Evolutionary conservation across 352 stramenopile genomes (phyloP).

Genomic region (Phytophthora litchii): DNA sequence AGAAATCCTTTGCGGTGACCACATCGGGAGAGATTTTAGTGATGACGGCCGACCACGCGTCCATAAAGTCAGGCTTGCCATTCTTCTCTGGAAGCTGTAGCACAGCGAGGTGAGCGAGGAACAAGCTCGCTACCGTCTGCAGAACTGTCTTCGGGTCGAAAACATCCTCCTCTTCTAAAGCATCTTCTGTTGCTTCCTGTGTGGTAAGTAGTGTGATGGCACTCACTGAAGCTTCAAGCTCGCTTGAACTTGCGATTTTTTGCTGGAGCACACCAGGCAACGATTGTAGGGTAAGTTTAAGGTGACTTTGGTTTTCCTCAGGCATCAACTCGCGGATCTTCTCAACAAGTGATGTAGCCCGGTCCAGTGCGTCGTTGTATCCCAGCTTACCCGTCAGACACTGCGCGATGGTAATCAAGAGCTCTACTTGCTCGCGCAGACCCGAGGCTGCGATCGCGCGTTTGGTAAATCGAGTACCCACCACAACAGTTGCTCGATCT

Average conservation of each 20-base stretch:
- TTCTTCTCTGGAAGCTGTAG: constrained; percentile 56
- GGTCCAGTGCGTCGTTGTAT: constrained; percentile 53
- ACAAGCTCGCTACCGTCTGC: constrained; percentile 56
- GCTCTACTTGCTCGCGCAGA: constrained; percentile 60
- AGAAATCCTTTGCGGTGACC: constrained; percentile 61
- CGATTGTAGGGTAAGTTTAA: constrained; percentile 51
- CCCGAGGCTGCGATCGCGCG: constrained; percentile 53
- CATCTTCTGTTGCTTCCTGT: constrained; percentile 53
- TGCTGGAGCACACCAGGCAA: constrained; percentile 42
- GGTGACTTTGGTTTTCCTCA: constrained; percentile 56
- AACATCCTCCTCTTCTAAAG: constrained; percentile 41
- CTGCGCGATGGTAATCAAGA: constrained; percentile 66
- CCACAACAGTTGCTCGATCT: constrained; percentile 61
- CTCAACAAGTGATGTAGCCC: constrained; percentile 36
- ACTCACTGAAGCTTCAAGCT: constrained; percentile 43
- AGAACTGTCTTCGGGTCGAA: constrained; percentile 44
- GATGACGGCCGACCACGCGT: constrained; percentile 71
- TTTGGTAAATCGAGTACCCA: constrained; percentile 62
- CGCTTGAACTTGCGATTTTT: constrained; percentile 22
- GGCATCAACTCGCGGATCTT: constrained; percentile 52
- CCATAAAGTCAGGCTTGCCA: constrained; percentile 73
- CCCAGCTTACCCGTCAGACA: constrained; percentile 49
- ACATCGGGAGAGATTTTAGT: constrained; percentile 68
- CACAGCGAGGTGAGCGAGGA: constrained; percentile 58
- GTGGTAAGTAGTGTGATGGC: constrained; percentile 68